phyloP scores from a whole-genome alignment of 164 flowering plant species.

The Nelumbo lutea region DNA sequence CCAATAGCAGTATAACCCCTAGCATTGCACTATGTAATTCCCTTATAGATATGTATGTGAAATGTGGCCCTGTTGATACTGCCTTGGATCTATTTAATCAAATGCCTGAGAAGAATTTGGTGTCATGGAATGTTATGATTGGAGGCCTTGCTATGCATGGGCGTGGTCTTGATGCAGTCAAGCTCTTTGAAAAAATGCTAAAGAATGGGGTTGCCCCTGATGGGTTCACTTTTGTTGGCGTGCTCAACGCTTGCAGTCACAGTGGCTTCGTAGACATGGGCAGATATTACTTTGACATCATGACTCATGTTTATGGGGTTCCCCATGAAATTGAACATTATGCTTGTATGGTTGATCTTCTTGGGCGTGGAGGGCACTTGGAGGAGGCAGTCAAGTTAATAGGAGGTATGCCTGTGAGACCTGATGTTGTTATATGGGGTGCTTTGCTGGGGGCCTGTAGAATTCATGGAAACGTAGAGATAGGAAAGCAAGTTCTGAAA shows the following conservation, averaged over 20 bases:
- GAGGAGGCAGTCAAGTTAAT: conserved; percentile 39
- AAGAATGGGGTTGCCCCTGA: conserved; percentile 31
- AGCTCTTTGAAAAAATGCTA: conserved; percentile 38
- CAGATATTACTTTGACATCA: conserved; percentile 29
- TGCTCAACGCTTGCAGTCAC: conserved; percentile 55
- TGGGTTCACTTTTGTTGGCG: conserved; percentile 43
- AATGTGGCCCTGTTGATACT: conserved; percentile 37
- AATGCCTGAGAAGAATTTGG: conserved; percentile 33
- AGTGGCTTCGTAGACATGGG: conserved; percentile 46
- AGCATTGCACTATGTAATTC: conserved; percentile 34
- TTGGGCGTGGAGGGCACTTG: conserved; percentile 43
- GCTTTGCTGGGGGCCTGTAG: conserved; percentile 56
- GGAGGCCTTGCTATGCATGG: conserved; percentile 52
- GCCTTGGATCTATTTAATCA: conserved; percentile 30
- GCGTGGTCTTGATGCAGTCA: conserved; percentile 28
- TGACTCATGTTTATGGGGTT: conserved; percentile 26
- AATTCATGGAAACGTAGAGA: conserved; percentile 31
- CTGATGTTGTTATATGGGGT: conserved; percentile 50
- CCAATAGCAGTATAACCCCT: conserved; percentile 3
- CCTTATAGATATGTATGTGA: conserved; percentile 53
- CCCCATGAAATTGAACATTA: conserved; percentile 32
- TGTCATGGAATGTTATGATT: conserved; percentile 51
- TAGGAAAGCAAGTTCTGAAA: conserved; percentile 32
- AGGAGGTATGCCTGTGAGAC: conserved; percentile 41
- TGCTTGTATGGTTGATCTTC: conserved; percentile 42